Evolutionary conservation across 2,329 filamentous ascomycete species (phyloP).

Genomic region (Diaporthe nobilis): DNA sequence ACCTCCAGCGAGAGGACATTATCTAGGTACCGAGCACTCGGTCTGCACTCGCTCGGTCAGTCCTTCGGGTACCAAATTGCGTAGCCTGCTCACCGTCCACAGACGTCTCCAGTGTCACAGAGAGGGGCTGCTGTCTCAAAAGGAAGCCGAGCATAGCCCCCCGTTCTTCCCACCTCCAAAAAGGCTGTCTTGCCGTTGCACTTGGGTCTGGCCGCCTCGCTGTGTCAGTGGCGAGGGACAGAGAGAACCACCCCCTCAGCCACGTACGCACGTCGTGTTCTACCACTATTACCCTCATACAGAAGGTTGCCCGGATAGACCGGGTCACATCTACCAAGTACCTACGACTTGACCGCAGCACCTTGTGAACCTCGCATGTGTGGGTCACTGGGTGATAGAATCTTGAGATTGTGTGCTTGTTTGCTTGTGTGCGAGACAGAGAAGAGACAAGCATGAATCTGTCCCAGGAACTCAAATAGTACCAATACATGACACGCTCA

Average conservation of each 20-base stretch:
- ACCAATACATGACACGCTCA: background rate
- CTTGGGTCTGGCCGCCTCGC: background rate
- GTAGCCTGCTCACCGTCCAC: background rate
- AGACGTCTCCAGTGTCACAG: constrained; percentile 30
- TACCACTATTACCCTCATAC: background rate
- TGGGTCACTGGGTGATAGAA: background rate
- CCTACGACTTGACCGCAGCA: background rate
- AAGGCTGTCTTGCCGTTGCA: background rate
- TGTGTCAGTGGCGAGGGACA: constrained; percentile 18
- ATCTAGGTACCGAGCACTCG: background rate
- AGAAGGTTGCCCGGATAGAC: constrained; percentile 1
- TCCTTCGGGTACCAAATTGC: constrained; percentile 16
- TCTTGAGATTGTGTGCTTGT: background rate
- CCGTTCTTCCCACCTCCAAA: background rate
- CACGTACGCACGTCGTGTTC: constrained; percentile 15
- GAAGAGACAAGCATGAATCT: background rate
- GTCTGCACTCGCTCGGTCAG: constrained; percentile 10
- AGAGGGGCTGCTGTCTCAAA: constrained; percentile 29
- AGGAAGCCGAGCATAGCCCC: constrained; percentile 30
- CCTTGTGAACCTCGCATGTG: background rate
- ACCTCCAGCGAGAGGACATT: background rate
- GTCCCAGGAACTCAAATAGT: background rate
- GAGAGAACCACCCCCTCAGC: constrained; percentile 9
- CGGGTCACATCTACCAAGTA: background rate
- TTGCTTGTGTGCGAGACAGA: constrained; percentile 1